phyloP scores from a whole-genome alignment of 106 monocot species.

The Allium fistulosum region DNA sequence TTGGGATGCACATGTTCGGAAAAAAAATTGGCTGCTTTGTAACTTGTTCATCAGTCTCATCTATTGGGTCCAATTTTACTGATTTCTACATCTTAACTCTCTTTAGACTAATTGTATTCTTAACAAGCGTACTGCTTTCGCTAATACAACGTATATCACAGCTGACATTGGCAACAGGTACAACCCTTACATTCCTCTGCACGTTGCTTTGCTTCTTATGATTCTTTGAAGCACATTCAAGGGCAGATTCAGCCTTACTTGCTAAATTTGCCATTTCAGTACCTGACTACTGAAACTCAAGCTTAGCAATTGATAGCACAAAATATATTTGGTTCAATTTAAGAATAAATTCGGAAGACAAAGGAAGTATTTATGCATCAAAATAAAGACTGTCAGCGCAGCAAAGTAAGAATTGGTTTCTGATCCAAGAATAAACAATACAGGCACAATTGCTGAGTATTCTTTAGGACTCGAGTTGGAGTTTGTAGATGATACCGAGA shows the following conservation, averaged over 20 bases:
- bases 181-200: background rate
- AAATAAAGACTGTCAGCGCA: background rate
- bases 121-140: background rate
- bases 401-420: background rate
- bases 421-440: background rate
- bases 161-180: background rate
- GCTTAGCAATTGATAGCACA: background rate
- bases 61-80: background rate
- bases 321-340: conserved; percentile 1
- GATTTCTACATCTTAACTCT: background rate
- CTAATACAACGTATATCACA: background rate
- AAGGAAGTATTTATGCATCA: background rate
- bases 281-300: background rate
- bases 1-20: too few relatives aligned
- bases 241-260: background rate
- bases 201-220: background rate
- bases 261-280: conserved; percentile 4
- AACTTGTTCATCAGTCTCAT: background rate
- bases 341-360: background rate
- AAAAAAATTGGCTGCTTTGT: too few relatives aligned
- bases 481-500: background rate
- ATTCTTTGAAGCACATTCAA: background rate
- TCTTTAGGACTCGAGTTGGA: background rate
- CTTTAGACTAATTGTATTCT: background rate
- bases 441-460: background rate